phyloP scores from a whole-genome alignment of 495 filamentous ascomycete species.

The Penicillium paradoxum region DNA sequence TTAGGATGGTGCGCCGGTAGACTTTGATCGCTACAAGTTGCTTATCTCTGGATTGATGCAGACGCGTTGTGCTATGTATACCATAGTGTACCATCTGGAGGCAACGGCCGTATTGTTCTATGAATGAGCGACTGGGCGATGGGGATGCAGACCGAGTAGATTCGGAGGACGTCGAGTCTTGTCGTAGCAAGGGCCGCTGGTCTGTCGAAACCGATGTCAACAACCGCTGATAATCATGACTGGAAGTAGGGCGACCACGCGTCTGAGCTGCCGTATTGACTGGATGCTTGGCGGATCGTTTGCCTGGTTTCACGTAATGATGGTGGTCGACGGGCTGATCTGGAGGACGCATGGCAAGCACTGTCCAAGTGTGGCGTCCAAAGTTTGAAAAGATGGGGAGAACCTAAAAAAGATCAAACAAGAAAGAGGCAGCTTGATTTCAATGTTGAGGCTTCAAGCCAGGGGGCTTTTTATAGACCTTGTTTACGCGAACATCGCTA shows the following conservation, averaged over 20 bases:
- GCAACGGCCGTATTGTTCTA: constrained; percentile 26
- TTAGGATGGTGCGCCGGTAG: constrained; percentile 80
- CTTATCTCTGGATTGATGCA: constrained; percentile 17
- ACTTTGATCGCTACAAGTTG: constrained; percentile 92
- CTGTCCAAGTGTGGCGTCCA: constrained; percentile 1
- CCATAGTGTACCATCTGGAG: constrained; percentile 32
- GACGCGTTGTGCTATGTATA: constrained; percentile 23
- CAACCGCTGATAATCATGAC: neutral
- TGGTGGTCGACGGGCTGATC: constrained; percentile 6
- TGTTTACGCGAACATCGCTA: too few relatives aligned
- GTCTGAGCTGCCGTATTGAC: constrained; percentile 1
- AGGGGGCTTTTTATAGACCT: too few relatives aligned
- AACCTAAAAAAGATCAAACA: too few relatives aligned
- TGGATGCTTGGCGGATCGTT: constrained; percentile 1
- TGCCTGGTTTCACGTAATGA: constrained; percentile 11
- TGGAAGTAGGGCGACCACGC: constrained; percentile 5
- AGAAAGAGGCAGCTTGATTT: too few relatives aligned
- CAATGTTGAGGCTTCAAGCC: too few relatives aligned
- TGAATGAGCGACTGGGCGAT: constrained; percentile 9
- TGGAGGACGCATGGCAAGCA: constrained; percentile 10
- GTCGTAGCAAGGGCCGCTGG: constrained; percentile 9
- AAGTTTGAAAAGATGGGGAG: too few relatives aligned
- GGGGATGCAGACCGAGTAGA: neutral
- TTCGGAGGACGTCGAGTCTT: neutral
- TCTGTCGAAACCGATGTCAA: constrained; percentile 15